Evolutionary conservation across 2,329 filamentous ascomycete genomes (phyloP).

Genomic region (Lachnellula subtilissima): DNA sequence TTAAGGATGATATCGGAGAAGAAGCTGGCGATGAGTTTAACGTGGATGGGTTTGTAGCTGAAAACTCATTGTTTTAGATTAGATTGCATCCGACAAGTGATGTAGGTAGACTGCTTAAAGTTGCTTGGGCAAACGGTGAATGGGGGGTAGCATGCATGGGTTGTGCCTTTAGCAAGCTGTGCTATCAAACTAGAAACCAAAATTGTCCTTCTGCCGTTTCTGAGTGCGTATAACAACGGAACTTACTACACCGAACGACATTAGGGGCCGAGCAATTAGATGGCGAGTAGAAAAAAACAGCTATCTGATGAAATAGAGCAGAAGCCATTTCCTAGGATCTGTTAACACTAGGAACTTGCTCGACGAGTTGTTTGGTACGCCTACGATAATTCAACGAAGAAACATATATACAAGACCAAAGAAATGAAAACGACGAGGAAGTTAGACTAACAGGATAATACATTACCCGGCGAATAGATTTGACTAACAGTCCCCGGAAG

Average conservation of each 20-base stretch:
- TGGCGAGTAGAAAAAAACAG: not conserved
- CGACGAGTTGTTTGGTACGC: not conserved
- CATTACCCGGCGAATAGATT: constrained; percentile 1
- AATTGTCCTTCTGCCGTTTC: not conserved
- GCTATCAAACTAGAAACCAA: not conserved
- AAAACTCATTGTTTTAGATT: not conserved
- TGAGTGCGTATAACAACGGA: not conserved
- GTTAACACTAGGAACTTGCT: not conserved
- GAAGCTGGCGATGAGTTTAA: not conserved
- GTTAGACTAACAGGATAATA: not conserved
- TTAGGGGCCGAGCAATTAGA: not conserved
- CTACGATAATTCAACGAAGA: not conserved
- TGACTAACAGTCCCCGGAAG: not conserved
- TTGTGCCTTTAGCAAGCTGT: constrained; percentile 1
- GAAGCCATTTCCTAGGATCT: not conserved
- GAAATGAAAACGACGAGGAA: not conserved
- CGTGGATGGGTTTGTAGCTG: not conserved
- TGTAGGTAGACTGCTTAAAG: not conserved
- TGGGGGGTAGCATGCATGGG: not conserved
- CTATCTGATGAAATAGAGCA: not conserved
- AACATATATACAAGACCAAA: not conserved
- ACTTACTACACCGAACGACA: constrained; percentile 1
- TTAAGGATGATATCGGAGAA: not conserved
- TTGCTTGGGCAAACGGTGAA: not conserved
- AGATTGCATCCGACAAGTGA: not conserved